Evolutionary conservation across 345 rosid species (phyloP).

Genomic region (rapeseed (Brassica napus)): DNA sequence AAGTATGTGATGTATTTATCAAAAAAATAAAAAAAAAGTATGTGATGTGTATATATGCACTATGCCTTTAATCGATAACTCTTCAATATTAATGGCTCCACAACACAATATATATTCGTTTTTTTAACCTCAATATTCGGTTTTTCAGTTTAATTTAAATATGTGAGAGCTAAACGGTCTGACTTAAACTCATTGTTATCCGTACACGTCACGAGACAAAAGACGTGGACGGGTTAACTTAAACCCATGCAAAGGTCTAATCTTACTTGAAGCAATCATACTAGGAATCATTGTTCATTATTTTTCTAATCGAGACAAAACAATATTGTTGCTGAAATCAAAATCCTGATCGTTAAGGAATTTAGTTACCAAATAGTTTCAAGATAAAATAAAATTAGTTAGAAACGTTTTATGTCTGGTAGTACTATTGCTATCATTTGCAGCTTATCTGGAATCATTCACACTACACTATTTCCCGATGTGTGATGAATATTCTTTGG

Average conservation of each 20-base stretch:
- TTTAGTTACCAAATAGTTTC: background rate
- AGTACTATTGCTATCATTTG: background rate
- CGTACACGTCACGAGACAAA: background rate
- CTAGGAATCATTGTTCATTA: background rate
- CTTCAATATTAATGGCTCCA: background rate
- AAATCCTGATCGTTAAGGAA: background rate
- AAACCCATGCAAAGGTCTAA: background rate
- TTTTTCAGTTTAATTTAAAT: background rate
- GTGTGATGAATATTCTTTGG: background rate
- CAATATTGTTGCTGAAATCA: conserved; percentile 27
- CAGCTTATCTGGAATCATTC: conserved; percentile 20
- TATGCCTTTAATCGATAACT: background rate
- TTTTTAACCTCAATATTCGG: background rate
- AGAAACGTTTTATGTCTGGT: background rate
- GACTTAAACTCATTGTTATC: background rate
- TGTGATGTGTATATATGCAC: background rate
- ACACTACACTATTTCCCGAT: conserved; percentile 2
- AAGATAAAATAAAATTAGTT: background rate
- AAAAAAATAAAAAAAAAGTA: background rate
- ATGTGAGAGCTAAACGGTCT: background rate
- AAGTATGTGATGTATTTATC: background rate
- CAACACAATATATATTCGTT: background rate
- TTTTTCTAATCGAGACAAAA: conserved; percentile 27
- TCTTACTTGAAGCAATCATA: background rate
- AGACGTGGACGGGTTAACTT: background rate